Percentiles rank a stretch among this genome's conserved stretches.
Evolutionary conservation across 345 rosid genomes (phyloP).

Genomic region (Ailanthus altissimus): DNA sequence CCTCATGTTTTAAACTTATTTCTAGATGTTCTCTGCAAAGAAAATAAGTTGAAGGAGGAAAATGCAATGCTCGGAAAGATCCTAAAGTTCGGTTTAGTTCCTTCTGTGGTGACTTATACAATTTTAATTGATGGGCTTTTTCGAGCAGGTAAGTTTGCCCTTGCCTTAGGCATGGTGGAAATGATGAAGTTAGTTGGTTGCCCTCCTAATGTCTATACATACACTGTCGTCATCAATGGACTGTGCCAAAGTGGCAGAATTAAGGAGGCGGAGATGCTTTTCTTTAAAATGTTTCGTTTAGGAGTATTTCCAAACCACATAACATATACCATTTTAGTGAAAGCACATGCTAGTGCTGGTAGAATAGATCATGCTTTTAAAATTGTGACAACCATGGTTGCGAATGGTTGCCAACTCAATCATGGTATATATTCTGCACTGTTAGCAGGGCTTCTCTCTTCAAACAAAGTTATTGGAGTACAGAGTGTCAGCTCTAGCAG

Average conservation of each 20-base stretch:
- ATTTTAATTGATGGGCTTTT: slow-evolving; percentile 45
- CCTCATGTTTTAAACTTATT: slow-evolving; percentile 45
- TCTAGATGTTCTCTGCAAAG: slow-evolving; percentile 47
- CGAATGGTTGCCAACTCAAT: slow-evolving; percentile 42
- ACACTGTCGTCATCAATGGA: slow-evolving; percentile 49
- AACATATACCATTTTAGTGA: slow-evolving; percentile 44
- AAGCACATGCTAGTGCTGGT: slow-evolving; percentile 39
- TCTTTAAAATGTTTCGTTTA: slow-evolving; percentile 37
- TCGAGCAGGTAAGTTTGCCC: slow-evolving; percentile 36
- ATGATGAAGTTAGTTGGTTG: slow-evolving; percentile 46
- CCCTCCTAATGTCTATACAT: slow-evolving; percentile 49
- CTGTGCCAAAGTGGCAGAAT: slow-evolving; percentile 45
- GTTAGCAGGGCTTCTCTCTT: slow-evolving; percentile 34
- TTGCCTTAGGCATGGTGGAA: slow-evolving; percentile 33
- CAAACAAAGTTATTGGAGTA: slow-evolving; percentile 25
- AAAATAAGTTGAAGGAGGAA: slow-evolving; percentile 39
- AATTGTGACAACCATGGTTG: slow-evolving; percentile 37
- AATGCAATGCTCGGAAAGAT: slow-evolving; percentile 47
- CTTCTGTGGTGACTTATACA: slow-evolving; percentile 52
- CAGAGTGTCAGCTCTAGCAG: neutral
- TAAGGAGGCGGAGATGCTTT: slow-evolving; percentile 43
- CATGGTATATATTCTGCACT: slow-evolving; percentile 35
- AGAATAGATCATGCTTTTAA: slow-evolving; percentile 42
- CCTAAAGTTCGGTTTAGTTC: slow-evolving; percentile 43
- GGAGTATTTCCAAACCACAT: slow-evolving; percentile 50